Percentiles rank a stretch among this genome's conserved stretches.
phyloP scores from a whole-genome alignment of 1,284 basidiomycete genomes.

The Pascua sp. region DNA sequence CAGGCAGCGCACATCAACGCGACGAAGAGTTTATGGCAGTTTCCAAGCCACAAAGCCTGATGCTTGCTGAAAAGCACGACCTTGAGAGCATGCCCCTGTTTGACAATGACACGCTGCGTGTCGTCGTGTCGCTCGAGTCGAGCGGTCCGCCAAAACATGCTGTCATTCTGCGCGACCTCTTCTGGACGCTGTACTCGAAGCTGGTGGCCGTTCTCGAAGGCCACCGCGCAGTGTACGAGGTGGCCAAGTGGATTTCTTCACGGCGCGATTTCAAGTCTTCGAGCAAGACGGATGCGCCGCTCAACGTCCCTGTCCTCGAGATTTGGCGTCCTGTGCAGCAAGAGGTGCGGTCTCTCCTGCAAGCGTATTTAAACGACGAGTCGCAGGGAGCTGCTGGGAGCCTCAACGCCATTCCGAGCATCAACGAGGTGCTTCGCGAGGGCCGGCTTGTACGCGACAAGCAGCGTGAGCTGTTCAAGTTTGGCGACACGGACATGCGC shows the following conservation, averaged over 20 bases:
- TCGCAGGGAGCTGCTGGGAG: constrained; percentile 70
- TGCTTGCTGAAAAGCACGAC: constrained; percentile 13
- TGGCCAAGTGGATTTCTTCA: constrained; percentile 78
- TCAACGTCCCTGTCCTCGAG: constrained; percentile 72
- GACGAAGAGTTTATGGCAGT: constrained; percentile 23
- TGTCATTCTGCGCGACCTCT: constrained; percentile 84
- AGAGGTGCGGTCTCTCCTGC: constrained; percentile 83
- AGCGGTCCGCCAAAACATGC: constrained; percentile 71
- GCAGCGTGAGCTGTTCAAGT: constrained; percentile 75
- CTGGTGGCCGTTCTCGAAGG: constrained; percentile 93
- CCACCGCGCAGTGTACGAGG: constrained; percentile 85
- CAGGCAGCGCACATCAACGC: constrained; percentile 54
- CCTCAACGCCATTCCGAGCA: constrained; percentile 81
- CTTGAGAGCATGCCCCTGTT: constrained; percentile 20
- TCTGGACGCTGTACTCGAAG: constrained; percentile 98
- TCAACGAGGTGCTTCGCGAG: constrained; percentile 90
- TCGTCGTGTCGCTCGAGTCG: constrained; percentile 69
- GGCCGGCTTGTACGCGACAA: constrained; percentile 72
- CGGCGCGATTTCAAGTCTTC: constrained; percentile 83
- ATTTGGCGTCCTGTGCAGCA: constrained; percentile 89
- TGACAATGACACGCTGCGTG: constrained; percentile 53
- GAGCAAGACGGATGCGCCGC: constrained; percentile 63
- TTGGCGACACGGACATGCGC: constrained; percentile 80
- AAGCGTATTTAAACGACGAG: constrained; percentile 88
- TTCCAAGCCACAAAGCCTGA: constrained; percentile 19